phyloP scores from a whole-genome alignment of 768 basidiomycete species.

The Tricholoma furcatifolium region DNA sequence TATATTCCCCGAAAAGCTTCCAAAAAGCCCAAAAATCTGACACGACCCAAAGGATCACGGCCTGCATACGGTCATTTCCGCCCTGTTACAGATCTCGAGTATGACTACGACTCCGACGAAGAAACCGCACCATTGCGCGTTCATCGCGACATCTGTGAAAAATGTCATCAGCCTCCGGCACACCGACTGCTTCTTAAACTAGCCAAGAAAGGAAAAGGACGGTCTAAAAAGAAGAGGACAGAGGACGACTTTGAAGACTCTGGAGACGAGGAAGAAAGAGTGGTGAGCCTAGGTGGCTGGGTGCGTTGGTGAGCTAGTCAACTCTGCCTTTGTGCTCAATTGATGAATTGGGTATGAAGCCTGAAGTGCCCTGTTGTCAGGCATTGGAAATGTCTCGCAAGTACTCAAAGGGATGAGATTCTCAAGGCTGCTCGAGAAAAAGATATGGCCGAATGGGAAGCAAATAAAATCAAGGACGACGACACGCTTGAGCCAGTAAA shows the following conservation, averaged over 20 bases:
- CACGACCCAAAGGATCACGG: conserved; percentile 26
- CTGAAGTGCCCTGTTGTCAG: conserved; percentile 74
- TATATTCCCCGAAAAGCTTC: not conserved
- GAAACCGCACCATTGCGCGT: conserved; percentile 52
- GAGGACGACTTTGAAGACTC: conserved; percentile 54
- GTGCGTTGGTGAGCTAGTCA: conserved; percentile 65
- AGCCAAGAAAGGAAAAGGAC: conserved; percentile 37
- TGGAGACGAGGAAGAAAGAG: conserved; percentile 52
- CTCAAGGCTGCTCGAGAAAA: conserved; percentile 58
- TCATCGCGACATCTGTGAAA: conserved; percentile 71
- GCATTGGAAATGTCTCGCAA: conserved; percentile 76
- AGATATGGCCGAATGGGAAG: conserved; percentile 43
- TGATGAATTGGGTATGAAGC: conserved; percentile 35
- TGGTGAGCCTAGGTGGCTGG: conserved; percentile 71
- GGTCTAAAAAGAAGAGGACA: conserved; percentile 39
- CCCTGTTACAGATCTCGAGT: conserved; percentile 38
- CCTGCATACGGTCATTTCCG: conserved; percentile 48
- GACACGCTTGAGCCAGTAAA: conserved; percentile 36
- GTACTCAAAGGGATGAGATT: conserved; percentile 69
- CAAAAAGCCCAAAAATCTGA: conserved; percentile 19
- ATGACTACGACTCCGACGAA: conserved; percentile 53
- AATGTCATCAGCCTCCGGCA: conserved; percentile 60
- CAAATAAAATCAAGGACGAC: conserved; percentile 22
- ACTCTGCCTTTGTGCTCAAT: not conserved
- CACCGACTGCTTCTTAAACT: conserved; percentile 47